These are phyloP conservation scores for Spencermartinsiella europaea DNA, from an alignment of 805 yeast species.

Conservation along the genomic window DNA sequence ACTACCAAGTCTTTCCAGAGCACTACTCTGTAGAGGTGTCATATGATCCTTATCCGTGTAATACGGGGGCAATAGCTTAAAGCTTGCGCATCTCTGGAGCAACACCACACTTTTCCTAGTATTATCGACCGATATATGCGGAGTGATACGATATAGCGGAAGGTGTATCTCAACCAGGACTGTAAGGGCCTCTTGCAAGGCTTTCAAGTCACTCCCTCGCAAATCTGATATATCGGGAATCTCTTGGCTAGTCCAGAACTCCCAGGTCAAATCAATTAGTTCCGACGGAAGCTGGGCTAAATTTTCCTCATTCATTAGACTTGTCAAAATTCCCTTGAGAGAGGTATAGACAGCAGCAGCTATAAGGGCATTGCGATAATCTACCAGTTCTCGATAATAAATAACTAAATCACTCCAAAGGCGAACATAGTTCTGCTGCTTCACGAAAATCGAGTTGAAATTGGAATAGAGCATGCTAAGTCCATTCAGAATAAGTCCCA, in stretches of 20 bases:
- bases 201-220: conserved; percentile 35
- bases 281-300: conserved; percentile 11
- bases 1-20: conserved; percentile 44
- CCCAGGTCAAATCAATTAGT: conserved; percentile 23
- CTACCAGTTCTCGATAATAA: conserved; percentile 43
- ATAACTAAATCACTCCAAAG: conserved; percentile 56
- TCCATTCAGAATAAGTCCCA: conserved; percentile 58
- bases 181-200: conserved; percentile 50
- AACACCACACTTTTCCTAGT: conserved; percentile 51
- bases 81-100: conserved; percentile 61
- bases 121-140: conserved; percentile 32
- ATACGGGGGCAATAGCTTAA: conserved; percentile 63
- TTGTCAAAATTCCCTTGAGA: conserved; percentile 42
- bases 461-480: conserved; percentile 53
- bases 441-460: conserved; percentile 40
- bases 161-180: conserved; percentile 52
- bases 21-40: conserved; percentile 58
- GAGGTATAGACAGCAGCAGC: conserved; percentile 53
- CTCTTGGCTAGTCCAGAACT: conserved; percentile 39
- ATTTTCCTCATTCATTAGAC: conserved; percentile 18
- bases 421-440: conserved; percentile 21
- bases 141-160: conserved; percentile 37
- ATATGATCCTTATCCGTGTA: conserved; percentile 50
- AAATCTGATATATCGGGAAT: background rate
- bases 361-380: conserved; percentile 45